These are phyloP conservation scores for Serendipita sp. DNA, from an alignment of 768 basidiomycete species.

Conservation along the genomic window DNA sequence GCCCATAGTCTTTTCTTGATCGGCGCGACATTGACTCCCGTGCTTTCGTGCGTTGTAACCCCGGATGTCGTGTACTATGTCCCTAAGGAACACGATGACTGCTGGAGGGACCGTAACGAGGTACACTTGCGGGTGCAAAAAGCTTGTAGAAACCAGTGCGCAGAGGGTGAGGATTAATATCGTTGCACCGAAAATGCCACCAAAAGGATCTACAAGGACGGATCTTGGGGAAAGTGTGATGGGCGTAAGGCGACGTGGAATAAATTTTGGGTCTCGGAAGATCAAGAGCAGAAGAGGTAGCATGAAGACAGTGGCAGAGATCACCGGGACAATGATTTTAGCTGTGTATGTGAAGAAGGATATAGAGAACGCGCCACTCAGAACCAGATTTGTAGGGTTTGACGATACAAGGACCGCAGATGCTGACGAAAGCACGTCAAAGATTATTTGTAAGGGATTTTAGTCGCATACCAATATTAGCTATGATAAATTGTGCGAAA, in stretches of 20 bases:
- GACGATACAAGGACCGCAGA: constrained; percentile 54
- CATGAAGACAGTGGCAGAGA: constrained; percentile 42
- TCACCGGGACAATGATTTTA: constrained; percentile 67
- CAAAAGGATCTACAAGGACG: constrained; percentile 53
- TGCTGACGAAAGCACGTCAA: constrained; percentile 61
- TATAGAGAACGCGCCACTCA: constrained; percentile 70
- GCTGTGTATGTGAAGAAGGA: constrained; percentile 65
- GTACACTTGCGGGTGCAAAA: constrained; percentile 65
- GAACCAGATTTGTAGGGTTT: constrained; percentile 88
- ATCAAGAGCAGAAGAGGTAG: constrained; percentile 44
- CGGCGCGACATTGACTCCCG: too few relatives aligned
- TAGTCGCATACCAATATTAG: constrained; percentile 15
- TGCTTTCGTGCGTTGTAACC: not conserved
- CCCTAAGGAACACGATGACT: constrained; percentile 48
- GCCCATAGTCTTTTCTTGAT: too few relatives aligned
- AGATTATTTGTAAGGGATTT: constrained; percentile 9
- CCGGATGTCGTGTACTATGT: constrained; percentile 24
- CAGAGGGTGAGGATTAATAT: constrained; percentile 50
- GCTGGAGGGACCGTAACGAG: constrained; percentile 74
- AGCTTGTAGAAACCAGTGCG: constrained; percentile 62
- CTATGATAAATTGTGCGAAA: constrained; percentile 25
- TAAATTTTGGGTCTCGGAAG: constrained; percentile 36
- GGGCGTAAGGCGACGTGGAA: constrained; percentile 29
- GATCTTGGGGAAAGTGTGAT: constrained; percentile 25
- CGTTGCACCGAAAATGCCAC: constrained; percentile 56